A percentile compares a stretch with the other conserved stretches of the same genome.
These are phyloP conservation scores for Ceriops decandra DNA, from an alignment of 345 rosid genomes.

Conservation along the genomic window DNA sequence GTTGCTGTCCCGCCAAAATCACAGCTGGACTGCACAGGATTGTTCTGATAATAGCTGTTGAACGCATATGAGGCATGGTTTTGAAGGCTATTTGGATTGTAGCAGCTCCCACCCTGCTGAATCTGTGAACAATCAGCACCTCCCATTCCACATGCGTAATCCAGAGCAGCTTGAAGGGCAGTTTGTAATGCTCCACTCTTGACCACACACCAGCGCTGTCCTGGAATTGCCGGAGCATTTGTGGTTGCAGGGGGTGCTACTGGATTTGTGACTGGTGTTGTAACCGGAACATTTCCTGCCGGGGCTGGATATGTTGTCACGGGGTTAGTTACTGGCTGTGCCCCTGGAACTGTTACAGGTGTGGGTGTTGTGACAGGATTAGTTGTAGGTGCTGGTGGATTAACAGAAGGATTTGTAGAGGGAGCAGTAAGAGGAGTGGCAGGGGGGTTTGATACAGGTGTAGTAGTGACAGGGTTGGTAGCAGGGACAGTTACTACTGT, in stretches of 20 bases:
- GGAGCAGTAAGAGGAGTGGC: constrained; percentile 48
- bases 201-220: constrained; percentile 91
- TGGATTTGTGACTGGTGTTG: constrained; percentile 40
- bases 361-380: constrained; percentile 57
- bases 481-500: constrained; percentile 55
- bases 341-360: constrained; percentile 48
- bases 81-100: constrained; percentile 59
- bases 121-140: constrained; percentile 86
- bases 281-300: constrained; percentile 43
- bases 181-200: constrained; percentile 53
- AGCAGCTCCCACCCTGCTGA: constrained; percentile 81
- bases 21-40: constrained; percentile 73
- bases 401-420: constrained; percentile 35
- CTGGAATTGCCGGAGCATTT: constrained; percentile 59
- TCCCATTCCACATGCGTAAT: constrained; percentile 89
- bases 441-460: constrained; percentile 29
- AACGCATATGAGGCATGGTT: constrained; percentile 91
- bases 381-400: constrained; percentile 46
- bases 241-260: constrained; percentile 53
- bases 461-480: constrained; percentile 35
- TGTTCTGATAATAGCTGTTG: constrained; percentile 90
- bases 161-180: constrained; percentile 67
- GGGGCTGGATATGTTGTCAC: constrained; percentile 67
- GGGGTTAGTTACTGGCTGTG: constrained; percentile 58
- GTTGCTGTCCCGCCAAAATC: constrained; percentile 80